phyloP scores from a whole-genome alignment of 2,329 filamentous ascomycete genomes.

The Aspergillus pseudoglaucus region DNA sequence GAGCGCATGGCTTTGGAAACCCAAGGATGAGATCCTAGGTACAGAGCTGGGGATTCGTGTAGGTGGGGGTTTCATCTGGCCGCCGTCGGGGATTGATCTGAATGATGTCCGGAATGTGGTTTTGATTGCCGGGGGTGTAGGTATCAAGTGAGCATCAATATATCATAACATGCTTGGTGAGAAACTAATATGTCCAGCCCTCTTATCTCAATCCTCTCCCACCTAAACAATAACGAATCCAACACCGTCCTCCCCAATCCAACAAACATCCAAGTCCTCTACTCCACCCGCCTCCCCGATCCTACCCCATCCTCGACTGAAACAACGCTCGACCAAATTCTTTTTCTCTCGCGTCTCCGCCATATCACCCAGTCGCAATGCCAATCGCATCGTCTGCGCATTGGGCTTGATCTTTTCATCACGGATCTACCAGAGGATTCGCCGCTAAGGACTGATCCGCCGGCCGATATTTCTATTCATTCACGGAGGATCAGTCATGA shows the following conservation, averaged over 20 bases:
- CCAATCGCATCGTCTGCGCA: slow-evolving; percentile 19
- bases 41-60: slow-evolving; percentile 60
- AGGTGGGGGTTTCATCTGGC: slow-evolving; percentile 76
- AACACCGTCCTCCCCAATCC: slow-evolving; percentile 21
- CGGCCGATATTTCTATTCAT: slow-evolving; percentile 22
- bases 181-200: slow-evolving; percentile 44
- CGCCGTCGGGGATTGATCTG: slow-evolving; percentile 45
- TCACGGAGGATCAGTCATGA: slow-evolving; percentile 27
- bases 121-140: slow-evolving; percentile 74
- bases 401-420: slow-evolving; percentile 31
- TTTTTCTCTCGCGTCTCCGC: slow-evolving; percentile 44
- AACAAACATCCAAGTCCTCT: slow-evolving; percentile 54
- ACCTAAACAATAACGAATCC: slow-evolving; percentile 45
- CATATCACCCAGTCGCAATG: slow-evolving; percentile 28
- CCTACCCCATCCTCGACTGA: slow-evolving; percentile 5
- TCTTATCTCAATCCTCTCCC: slow-evolving; percentile 65
- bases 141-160: slow-evolving; percentile 60
- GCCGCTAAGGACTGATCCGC: slow-evolving; percentile 6
- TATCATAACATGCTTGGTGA: background rate
- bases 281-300: slow-evolving; percentile 47
- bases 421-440: slow-evolving; percentile 16
- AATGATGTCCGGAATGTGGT: slow-evolving; percentile 53
- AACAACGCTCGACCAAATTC: slow-evolving; percentile 27
- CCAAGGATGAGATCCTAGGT: slow-evolving; percentile 50
- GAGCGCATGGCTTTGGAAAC: slow-evolving; percentile 69